phyloP scores from a whole-genome alignment of 805 yeast species.

The Blastobotrys chiropterorum region DNA sequence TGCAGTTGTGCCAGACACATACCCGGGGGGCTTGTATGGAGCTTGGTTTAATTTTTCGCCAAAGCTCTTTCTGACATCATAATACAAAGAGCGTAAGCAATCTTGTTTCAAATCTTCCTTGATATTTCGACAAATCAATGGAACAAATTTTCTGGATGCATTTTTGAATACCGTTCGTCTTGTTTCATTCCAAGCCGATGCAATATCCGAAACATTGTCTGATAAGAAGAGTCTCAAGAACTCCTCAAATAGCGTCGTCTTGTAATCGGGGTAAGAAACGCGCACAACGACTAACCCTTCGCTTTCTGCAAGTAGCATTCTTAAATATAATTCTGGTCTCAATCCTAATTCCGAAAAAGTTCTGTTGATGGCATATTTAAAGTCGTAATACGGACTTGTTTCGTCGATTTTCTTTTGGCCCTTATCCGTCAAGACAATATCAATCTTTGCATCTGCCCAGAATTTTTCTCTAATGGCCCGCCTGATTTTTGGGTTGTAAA shows the following conservation, averaged over 20 bases:
- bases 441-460: slow-evolving; percentile 57
- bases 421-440: slow-evolving; percentile 76
- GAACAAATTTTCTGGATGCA: slow-evolving; percentile 62
- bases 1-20: slow-evolving; percentile 75
- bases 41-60: slow-evolving; percentile 81
- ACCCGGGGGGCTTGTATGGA: slow-evolving; percentile 78
- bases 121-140: slow-evolving; percentile 64
- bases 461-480: slow-evolving; percentile 53
- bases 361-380: slow-evolving; percentile 84
- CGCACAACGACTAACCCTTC: slow-evolving; percentile 65
- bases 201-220: slow-evolving; percentile 56
- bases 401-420: slow-evolving; percentile 72
- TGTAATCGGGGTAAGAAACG: slow-evolving; percentile 46
- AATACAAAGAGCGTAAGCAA: slow-evolving; percentile 65
- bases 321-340: slow-evolving; percentile 74
- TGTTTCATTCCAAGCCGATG: slow-evolving; percentile 74
- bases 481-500: slow-evolving; percentile 75
- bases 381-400: slow-evolving; percentile 76
- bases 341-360: slow-evolving; percentile 65
- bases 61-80: slow-evolving; percentile 64
- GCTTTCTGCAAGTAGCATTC: slow-evolving; percentile 89
- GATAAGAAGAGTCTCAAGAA: slow-evolving; percentile 31
- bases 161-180: slow-evolving; percentile 60
- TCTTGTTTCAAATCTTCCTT: slow-evolving; percentile 75
- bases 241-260: slow-evolving; percentile 33